Percentiles rank a stretch among this genome's conserved stretches.
phyloP scores from a whole-genome alignment of 371 early-diverging fungal genomes.

The Synchytrium microbalum region DNA sequence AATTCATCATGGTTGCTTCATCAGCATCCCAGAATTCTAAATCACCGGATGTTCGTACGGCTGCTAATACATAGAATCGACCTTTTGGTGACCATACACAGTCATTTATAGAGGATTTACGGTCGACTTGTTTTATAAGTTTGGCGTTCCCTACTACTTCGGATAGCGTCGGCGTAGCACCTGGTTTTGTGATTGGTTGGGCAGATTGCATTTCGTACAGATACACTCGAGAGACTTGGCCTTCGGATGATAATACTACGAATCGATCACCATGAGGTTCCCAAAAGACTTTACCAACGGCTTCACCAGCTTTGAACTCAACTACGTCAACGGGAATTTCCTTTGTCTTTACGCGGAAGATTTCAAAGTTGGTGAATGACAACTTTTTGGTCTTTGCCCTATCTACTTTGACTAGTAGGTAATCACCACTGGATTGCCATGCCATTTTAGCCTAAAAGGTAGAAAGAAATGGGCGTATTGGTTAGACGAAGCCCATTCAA shows the following conservation, averaged over 20 bases:
- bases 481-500: no score
- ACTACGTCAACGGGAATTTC: conserved; percentile 91
- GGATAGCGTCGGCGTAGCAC: conserved; percentile 6
- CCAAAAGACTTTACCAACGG: conserved; percentile 73
- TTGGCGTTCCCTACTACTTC: conserved; percentile 24
- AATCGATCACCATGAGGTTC: conserved; percentile 88
- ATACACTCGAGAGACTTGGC: conserved; percentile 63
- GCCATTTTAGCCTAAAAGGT: conserved; percentile 59
- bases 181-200: conserved; percentile 9
- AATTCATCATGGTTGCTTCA: conserved; percentile 61
- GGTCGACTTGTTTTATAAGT: conserved; percentile 31
- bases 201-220: conserved; percentile 62
- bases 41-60: conserved; percentile 72
- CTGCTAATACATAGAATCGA: conserved; percentile 83
- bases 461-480: neutral
- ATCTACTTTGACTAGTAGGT: conserved; percentile 86
- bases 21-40: conserved; percentile 93
- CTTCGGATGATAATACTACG: conserved; percentile 74
- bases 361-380: conserved; percentile 80
- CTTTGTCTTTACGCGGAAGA: conserved; percentile 87
- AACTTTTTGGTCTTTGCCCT: conserved; percentile 91
- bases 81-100: conserved; percentile 96
- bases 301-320: conserved; percentile 63
- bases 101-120: conserved; percentile 71
- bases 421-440: conserved; percentile 90